A percentile compares a stretch with the other conserved stretches of the same genome.
Conservation (phyloP, 2,329 filamentous ascomycete genomes). For the Colletotrichum sp. region DNA sequence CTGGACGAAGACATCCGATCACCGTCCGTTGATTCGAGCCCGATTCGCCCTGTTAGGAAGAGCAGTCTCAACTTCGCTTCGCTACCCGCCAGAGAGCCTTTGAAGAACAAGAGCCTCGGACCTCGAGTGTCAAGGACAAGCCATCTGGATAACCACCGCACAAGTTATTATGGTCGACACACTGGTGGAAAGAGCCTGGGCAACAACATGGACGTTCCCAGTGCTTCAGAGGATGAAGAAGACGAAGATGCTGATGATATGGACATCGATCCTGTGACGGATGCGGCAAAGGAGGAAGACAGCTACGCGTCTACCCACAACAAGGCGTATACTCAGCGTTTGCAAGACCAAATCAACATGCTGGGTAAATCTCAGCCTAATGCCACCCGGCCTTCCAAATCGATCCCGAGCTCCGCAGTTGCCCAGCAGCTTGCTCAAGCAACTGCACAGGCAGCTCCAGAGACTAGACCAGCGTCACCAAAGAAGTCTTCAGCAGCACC, state of each 20-base stretch:
- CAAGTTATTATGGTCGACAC: conserved; percentile 75
- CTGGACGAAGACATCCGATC: conserved; percentile 57
- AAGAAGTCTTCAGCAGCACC: conserved; percentile 35
- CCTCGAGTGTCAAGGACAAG: conserved; percentile 76
- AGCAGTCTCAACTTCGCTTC: conserved; percentile 96
- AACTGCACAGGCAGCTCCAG: conserved; percentile 30
- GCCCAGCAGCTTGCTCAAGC: conserved; percentile 32
- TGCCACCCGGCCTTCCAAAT: conserved; percentile 52
- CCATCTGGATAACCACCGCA: conserved; percentile 74
- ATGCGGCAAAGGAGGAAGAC: conserved; percentile 50
- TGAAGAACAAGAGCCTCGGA: conserved; percentile 85
- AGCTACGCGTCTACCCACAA: conserved; percentile 65
- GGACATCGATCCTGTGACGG: conserved; percentile 51
- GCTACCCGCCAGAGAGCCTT: conserved; percentile 86
- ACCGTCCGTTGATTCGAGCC: conserved; percentile 74
- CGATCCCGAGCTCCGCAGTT: conserved; percentile 42
- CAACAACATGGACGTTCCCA: conserved; percentile 48
- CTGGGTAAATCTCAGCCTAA: conserved; percentile 63
- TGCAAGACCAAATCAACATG: conserved; percentile 90
- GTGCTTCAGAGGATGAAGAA: conserved; percentile 49
- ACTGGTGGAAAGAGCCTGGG: conserved; percentile 76
- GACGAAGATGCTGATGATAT: conserved; percentile 56
- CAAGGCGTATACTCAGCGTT: conserved; percentile 90
- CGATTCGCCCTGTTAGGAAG: conserved; percentile 80
- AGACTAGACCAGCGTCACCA: conserved; percentile 33